phyloP scores from a whole-genome alignment of 257 asterid species.

The Solanum stenotomum region DNA sequence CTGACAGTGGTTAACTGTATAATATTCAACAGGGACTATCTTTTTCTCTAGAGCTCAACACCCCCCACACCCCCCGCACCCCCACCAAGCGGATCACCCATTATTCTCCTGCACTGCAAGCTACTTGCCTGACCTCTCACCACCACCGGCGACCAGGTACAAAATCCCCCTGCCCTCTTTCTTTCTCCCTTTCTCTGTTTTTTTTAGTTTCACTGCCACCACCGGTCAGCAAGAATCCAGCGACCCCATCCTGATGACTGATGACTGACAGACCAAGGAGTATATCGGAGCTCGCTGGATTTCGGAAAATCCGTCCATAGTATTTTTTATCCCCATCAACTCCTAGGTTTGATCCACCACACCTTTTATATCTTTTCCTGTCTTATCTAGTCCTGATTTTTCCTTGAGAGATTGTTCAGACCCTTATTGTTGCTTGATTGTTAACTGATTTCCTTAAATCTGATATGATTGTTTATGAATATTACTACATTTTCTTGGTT shows the following conservation, averaged over 20 bases:
- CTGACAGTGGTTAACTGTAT: not conserved
- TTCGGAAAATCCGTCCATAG: not conserved
- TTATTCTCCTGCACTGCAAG: not conserved
- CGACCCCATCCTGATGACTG: not conserved
- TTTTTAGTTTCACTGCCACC: not conserved
- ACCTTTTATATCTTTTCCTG: not conserved
- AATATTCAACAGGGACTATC: not conserved
- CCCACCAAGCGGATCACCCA: not conserved
- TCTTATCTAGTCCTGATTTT: too few relatives aligned
- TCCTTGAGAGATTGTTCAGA: not conserved
- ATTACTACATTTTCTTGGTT: not conserved
- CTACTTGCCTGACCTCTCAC: not conserved
- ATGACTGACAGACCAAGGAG: not conserved
- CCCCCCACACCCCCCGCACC: too few relatives aligned
- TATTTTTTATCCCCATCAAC: not conserved
- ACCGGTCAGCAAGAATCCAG: not conserved
- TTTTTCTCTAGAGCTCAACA: not conserved
- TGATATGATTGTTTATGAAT: not conserved
- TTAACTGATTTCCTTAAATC: too few relatives aligned
- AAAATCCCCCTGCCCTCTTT: not conserved
- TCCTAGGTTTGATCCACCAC: not conserved
- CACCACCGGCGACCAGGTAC: not conserved
- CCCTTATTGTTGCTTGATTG: not conserved
- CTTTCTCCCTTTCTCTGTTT: not conserved
- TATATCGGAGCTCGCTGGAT: not conserved